Percentiles rank a stretch among this genome's conserved stretches.
These are phyloP conservation scores for Aquilaria yunnanensis DNA, from an alignment of 345 rosid species.

Conservation along the genomic window DNA sequence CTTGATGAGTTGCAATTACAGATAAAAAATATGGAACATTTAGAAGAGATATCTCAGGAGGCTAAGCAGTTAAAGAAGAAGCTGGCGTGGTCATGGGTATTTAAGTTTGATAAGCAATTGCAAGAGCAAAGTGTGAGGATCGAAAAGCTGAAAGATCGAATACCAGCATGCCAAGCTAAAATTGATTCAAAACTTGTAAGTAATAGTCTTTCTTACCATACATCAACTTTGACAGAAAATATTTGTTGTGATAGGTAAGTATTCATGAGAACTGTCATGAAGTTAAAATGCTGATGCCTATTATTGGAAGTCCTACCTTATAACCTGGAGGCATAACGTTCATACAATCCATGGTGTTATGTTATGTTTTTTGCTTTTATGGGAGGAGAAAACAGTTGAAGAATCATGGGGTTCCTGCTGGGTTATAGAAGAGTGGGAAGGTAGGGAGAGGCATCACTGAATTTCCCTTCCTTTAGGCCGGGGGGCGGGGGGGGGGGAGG, in stretches of 20 bases:
- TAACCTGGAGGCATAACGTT: too few relatives aligned
- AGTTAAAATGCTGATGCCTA: neutral
- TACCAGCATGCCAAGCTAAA: conserved; percentile 88
- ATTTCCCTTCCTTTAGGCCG: neutral
- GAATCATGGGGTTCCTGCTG: too few relatives aligned
- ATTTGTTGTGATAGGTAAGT: neutral
- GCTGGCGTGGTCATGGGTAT: conserved; percentile 98
- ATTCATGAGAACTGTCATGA: neutral
- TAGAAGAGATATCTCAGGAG: conserved; percentile 74
- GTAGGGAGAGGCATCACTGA: too few relatives aligned
- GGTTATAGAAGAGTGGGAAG: too few relatives aligned
- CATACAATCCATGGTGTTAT: too few relatives aligned
- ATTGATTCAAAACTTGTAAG: conserved; percentile 72
- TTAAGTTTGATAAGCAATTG: conserved; percentile 67
- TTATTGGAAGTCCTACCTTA: too few relatives aligned
- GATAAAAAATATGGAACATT: conserved; percentile 84
- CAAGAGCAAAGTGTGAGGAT: conserved; percentile 46
- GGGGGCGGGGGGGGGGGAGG: too few relatives aligned
- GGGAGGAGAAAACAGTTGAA: too few relatives aligned
- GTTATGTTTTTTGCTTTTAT: too few relatives aligned
- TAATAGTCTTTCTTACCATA: conserved; percentile 16
- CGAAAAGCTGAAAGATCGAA: conserved; percentile 66
- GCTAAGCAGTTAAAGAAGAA: conserved; percentile 67
- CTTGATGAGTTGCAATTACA: conserved; percentile 57
- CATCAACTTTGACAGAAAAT: neutral